phyloP scores from a whole-genome alignment of 2,329 filamentous ascomycete species.

The Fusarium nisikadoi region DNA sequence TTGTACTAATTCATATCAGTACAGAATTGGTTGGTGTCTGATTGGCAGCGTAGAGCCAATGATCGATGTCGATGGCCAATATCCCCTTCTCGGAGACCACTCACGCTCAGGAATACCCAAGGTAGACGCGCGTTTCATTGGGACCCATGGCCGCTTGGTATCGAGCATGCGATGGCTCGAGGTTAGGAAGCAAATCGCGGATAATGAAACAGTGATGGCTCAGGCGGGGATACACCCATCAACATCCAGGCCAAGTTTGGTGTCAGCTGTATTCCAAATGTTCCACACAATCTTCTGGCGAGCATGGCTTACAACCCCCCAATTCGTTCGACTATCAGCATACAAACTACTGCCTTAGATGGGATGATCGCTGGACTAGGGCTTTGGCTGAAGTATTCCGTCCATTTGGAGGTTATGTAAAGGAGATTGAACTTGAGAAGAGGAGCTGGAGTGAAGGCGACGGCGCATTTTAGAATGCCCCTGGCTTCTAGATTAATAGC shows the following conservation, averaged over 20 bases:
- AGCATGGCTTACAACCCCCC: neutral
- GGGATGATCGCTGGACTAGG: neutral
- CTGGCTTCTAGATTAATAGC: too few species aligned
- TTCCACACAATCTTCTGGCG: neutral
- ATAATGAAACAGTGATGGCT: too few species aligned
- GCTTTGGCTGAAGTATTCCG: neutral
- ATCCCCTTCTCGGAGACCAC: neutral
- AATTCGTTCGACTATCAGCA: rapidly evolving
- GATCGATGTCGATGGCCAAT: neutral
- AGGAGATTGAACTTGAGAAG: neutral
- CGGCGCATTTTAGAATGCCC: neutral
- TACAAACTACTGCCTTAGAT: neutral
- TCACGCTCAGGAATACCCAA: neutral
- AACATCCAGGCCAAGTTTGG: rapidly evolving
- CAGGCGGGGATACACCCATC: neutral
- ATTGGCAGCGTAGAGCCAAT: neutral
- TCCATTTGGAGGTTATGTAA: neutral
- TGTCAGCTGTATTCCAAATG: too few species aligned
- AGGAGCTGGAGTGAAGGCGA: neutral
- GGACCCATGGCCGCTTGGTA: neutral
- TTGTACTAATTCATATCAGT: neutral
- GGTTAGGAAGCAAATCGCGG: neutral
- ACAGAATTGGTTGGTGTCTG: rapidly evolving
- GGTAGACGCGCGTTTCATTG: neutral
- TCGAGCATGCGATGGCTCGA: rapidly evolving